A percentile compares a stretch with the other conserved stretches of the same genome.
Evolutionary conservation across 2,329 filamentous ascomycete species (phyloP).

Genomic region (Colletotrichum eleusines): DNA sequence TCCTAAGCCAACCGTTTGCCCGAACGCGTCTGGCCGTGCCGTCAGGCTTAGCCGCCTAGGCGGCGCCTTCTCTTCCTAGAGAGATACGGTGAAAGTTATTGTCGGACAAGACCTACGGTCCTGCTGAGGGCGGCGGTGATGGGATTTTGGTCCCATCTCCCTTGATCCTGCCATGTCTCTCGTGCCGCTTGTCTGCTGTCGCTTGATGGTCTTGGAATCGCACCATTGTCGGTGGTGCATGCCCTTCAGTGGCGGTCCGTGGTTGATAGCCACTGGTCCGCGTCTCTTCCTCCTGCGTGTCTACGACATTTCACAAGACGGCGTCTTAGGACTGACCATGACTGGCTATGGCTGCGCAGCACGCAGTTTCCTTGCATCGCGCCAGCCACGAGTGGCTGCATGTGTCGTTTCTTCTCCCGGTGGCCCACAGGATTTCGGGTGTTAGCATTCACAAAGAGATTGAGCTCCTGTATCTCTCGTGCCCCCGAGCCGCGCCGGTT

Average conservation of each 20-base stretch:
- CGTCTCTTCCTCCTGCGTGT: conserved; percentile 24
- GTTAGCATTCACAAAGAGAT: conserved; percentile 1
- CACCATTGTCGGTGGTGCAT: not conserved
- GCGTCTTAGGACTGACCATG: not conserved
- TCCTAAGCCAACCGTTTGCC: conserved; percentile 30
- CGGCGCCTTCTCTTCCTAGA: conserved; percentile 31
- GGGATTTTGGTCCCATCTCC: conserved; percentile 4
- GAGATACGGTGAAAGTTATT: conserved; percentile 5
- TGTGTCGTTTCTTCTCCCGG: conserved; percentile 32
- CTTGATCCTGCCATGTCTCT: conserved; percentile 31
- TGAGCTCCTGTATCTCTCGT: conserved; percentile 6
- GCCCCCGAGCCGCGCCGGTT: not conserved
- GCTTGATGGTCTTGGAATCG: conserved; percentile 3
- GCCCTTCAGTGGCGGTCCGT: not conserved
- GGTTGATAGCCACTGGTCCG: not conserved
- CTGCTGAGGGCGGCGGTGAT: not conserved
- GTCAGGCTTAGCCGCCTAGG: conserved; percentile 15
- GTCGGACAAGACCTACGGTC: conserved; percentile 16
- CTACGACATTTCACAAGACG: conserved; percentile 31
- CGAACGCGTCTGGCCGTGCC: conserved; percentile 15
- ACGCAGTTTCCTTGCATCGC: conserved; percentile 20
- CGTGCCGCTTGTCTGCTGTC: not conserved
- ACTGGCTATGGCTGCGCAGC: conserved; percentile 14
- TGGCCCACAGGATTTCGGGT: conserved; percentile 11
- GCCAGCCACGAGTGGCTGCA: conserved; percentile 19